Conservation (phyloP, 2,329 filamentous ascomycete genomes). For the Blastomyces gilchristii region DNA sequence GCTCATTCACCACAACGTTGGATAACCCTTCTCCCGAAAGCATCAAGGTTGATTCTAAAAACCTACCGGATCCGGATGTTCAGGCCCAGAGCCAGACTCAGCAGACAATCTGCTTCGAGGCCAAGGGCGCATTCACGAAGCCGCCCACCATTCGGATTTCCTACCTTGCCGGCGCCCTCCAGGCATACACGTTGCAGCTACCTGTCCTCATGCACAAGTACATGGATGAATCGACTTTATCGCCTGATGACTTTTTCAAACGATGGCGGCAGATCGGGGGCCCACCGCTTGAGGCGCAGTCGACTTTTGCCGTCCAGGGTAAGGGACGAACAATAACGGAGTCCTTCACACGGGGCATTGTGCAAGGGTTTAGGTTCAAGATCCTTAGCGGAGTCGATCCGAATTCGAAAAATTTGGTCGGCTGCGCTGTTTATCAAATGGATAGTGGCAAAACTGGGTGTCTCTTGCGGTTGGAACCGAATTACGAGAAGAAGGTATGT, state of each 20-base stretch:
- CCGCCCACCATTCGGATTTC: slow-evolving; percentile 87
- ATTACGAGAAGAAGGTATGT: slow-evolving; percentile 79
- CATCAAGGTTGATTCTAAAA: slow-evolving; percentile 78
- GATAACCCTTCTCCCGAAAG: slow-evolving; percentile 58
- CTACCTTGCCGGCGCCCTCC: slow-evolving; percentile 85
- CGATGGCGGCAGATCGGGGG: slow-evolving; percentile 97
- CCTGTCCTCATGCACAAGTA: slow-evolving; percentile 88
- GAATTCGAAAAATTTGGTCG: slow-evolving; percentile 87
- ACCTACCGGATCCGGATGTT: slow-evolving; percentile 74
- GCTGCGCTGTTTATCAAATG: slow-evolving; percentile 65
- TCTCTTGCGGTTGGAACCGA: slow-evolving; percentile 85
- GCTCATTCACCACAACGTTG: slow-evolving; percentile 86
- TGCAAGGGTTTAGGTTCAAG: slow-evolving; percentile 84
- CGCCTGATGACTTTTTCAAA: slow-evolving; percentile 94
- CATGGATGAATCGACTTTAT: slow-evolving; percentile 83
- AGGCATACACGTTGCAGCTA: slow-evolving; percentile 82
- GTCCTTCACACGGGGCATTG: slow-evolving; percentile 58
- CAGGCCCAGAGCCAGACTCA: slow-evolving; percentile 67
- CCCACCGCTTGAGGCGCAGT: slow-evolving; percentile 74
- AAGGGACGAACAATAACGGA: slow-evolving; percentile 57
- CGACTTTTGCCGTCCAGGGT: slow-evolving; percentile 61
- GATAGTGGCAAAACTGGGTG: slow-evolving; percentile 89
- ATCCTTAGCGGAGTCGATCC: slow-evolving; percentile 78
- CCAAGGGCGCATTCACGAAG: slow-evolving; percentile 67
- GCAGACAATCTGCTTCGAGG: slow-evolving; percentile 91